Evolutionary conservation across 2,329 filamentous ascomycete genomes (phyloP).

Genomic region (Nemania sp.): DNA sequence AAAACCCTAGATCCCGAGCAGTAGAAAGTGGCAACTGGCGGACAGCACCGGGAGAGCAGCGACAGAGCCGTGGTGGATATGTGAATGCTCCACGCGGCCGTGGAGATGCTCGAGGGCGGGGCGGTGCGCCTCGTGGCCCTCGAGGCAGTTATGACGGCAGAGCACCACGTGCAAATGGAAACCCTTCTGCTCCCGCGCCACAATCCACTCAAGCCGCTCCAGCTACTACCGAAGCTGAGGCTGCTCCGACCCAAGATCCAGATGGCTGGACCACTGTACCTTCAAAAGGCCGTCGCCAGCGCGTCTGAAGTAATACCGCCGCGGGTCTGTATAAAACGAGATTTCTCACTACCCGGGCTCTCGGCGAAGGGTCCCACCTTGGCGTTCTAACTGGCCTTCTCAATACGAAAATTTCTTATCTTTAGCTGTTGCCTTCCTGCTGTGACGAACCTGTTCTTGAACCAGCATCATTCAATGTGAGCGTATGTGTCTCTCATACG

Average conservation of each 20-base stretch:
- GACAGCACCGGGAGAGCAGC: slow-evolving; percentile 53
- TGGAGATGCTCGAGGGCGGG: slow-evolving; percentile 46
- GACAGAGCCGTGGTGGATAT: slow-evolving; percentile 42
- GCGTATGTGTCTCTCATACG: slow-evolving; percentile 18
- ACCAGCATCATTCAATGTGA: slow-evolving; percentile 13
- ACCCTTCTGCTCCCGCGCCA: slow-evolving; percentile 42
- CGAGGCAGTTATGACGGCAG: slow-evolving; percentile 53
- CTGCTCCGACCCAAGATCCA: slow-evolving; percentile 53
- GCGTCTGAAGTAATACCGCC: slow-evolving; percentile 13
- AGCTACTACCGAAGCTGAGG: slow-evolving; percentile 37
- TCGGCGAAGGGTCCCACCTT: slow-evolving; percentile 24
- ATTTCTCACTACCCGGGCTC: slow-evolving; percentile 34
- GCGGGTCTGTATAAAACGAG: slow-evolving; percentile 34
- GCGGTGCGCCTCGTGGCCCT: slow-evolving; percentile 49
- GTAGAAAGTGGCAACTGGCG: slow-evolving; percentile 66
- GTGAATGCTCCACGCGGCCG: slow-evolving; percentile 41
- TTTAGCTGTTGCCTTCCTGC: slow-evolving; percentile 24
- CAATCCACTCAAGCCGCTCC: slow-evolving; percentile 34
- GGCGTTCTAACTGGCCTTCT: slow-evolving; percentile 34
- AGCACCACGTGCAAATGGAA: slow-evolving; percentile 55
- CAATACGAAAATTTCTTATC: slow-evolving; percentile 33
- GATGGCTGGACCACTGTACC: slow-evolving; percentile 69
- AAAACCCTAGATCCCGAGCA: slow-evolving; percentile 58
- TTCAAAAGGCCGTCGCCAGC: slow-evolving; percentile 45
- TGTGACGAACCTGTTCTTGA: slow-evolving; percentile 26